Evolutionary conservation across 164 flowering plant species (phyloP).

Genomic region (Saururus chinensis): DNA sequence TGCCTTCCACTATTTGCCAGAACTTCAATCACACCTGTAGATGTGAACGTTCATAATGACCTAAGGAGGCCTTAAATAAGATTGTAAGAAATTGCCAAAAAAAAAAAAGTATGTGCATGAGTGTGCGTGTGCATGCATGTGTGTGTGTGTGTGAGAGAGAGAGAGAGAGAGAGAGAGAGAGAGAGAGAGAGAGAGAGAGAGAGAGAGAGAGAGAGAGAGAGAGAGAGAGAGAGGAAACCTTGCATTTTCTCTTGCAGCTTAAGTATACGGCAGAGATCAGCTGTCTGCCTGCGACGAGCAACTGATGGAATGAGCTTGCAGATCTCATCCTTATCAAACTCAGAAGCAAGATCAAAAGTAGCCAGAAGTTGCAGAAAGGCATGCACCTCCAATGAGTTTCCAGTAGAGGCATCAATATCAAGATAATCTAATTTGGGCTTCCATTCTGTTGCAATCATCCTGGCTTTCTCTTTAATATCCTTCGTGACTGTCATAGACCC

Average conservation of each 20-base stretch:
- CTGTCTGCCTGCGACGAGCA: conserved; percentile 85
- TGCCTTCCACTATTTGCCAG: conserved; percentile 75
- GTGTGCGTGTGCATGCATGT: neutral
- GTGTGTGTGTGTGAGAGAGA: too few species aligned
- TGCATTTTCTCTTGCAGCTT: conserved; percentile 76
- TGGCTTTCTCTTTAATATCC: conserved; percentile 55
- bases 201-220: conserved; percentile 4
- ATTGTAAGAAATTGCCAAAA: neutral
- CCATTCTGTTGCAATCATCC: conserved; percentile 78
- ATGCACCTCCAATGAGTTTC: conserved; percentile 95
- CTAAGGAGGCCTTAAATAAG: neutral
- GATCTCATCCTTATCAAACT: conserved; percentile 59
- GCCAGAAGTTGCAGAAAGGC: conserved; percentile 89
- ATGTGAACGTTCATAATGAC: neutral
- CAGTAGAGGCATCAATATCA: conserved; percentile 71
- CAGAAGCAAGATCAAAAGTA: conserved; percentile 66
- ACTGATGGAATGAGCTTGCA: conserved; percentile 75
- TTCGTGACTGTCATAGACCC: conserved; percentile 32
- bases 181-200: neutral
- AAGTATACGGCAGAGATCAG: conserved; percentile 82
- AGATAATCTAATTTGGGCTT: conserved; percentile 77
- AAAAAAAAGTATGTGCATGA: neutral
- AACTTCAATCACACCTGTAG: conserved; percentile 75
- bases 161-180: too few species aligned
- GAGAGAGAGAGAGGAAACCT: conserved; percentile 35